phyloP scores from a whole-genome alignment of 352 stramenopile genomes.

The Peronosclerospora sorghi region DNA sequence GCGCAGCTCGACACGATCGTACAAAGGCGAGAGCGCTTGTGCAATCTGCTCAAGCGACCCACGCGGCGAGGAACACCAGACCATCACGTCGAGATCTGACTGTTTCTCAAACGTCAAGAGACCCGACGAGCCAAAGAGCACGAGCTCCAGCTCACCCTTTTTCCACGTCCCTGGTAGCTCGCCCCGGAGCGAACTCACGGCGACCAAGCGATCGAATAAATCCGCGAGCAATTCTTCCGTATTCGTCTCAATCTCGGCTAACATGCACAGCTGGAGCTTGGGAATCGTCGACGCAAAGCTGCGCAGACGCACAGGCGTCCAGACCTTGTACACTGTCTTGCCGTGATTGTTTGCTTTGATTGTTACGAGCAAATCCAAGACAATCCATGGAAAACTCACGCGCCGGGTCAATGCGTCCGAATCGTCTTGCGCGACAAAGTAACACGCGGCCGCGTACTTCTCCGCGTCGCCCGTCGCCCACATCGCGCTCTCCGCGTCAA shows the following conservation, averaged over 20 bases:
- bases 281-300: slow-evolving; percentile 26
- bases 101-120: slow-evolving; percentile 68
- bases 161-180: slow-evolving; percentile 29
- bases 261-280: slow-evolving; percentile 48
- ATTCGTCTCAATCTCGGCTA: slow-evolving; percentile 37
- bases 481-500: slow-evolving; percentile 18
- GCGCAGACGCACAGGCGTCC: slow-evolving; percentile 16
- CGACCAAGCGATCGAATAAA: slow-evolving; percentile 56
- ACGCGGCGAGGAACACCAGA: slow-evolving; percentile 11
- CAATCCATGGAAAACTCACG: slow-evolving; percentile 69
- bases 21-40: slow-evolving; percentile 15
- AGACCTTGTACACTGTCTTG: slow-evolving; percentile 11
- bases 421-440: slow-evolving; percentile 51
- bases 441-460: slow-evolving; percentile 57
- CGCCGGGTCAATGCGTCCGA: slow-evolving; percentile 13
- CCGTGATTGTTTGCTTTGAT: slow-evolving; percentile 24
- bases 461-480: slow-evolving; percentile 12
- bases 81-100: slow-evolving; percentile 64
- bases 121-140: slow-evolving; percentile 61
- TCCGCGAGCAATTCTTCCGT: slow-evolving; percentile 40
- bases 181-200: slow-evolving; percentile 30
- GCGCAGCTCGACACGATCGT: slow-evolving; percentile 31
- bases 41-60: slow-evolving; percentile 26
- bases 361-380: slow-evolving; percentile 37
- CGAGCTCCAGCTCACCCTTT: slow-evolving; percentile 30